Base-by-base conservation (phyloP, 495 filamentous ascomycete genomes). In the Friedmanniomyces endolithicus region DNA sequence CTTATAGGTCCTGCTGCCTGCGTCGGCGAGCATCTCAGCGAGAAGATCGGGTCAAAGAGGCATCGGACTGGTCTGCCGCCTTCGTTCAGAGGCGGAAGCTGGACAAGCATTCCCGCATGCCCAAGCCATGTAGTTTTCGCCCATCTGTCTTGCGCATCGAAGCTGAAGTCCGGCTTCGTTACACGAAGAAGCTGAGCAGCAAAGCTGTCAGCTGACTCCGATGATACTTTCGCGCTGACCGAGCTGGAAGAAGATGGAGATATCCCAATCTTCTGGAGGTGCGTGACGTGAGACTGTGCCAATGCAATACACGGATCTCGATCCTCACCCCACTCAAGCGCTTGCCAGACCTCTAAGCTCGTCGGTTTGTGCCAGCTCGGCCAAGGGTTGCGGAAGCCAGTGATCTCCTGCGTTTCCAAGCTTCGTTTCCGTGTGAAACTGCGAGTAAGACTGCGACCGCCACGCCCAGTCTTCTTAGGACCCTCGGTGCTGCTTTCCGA, bases 41-140 rank as follows among this genome's bases (percentile, higher is more conserved):
- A 75, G 63, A 77, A 80, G 0, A 79, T 74, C 1, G 77, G 76
- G 62, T 80, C 77, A 37, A 74, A 71, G 3, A 79, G 51, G 11
- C 70, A 67, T 12, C 67, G 54, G 11, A 72, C 52, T 3, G 68
- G 67, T 35, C 69, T 51, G 24, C 20, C 34, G 23, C 53, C 25
- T 11, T 49, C 12, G 8, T 48, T 43, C 6, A 56, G 46, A 7
- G 44, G 53, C 23, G 50, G 23, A 9, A 52, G 50, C 53, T 78
- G 73, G 11, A 76, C 50, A 8, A 79, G 65, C 25, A 72, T 60
- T 25, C 64, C 62, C 16, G 76, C 76, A 54, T 79, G 76, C 4
- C 76, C 76, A 1, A 79, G 64, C 73, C 73, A 76, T 14, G 76
- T 78, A 1, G 66, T 64, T 54, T 70, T 71, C 37, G 23, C 33